Percentiles rank a stretch among this genome's conserved stretches.
Conservation (phyloP, 345 rosid species). For the Geranium rotundifolium region DNA sequence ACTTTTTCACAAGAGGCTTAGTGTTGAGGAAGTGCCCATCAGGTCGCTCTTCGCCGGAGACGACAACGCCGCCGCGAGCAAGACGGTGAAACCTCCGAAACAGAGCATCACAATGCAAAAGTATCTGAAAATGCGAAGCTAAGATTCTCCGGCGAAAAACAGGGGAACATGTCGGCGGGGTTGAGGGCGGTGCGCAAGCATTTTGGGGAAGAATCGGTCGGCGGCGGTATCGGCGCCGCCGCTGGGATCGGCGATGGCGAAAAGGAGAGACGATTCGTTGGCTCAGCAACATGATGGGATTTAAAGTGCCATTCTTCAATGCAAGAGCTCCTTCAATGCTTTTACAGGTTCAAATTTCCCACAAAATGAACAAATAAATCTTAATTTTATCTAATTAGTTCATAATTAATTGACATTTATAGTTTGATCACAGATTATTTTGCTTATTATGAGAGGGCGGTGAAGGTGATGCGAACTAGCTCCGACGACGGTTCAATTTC, state of each 20-base stretch:
- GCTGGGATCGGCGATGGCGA: constrained; percentile 21
- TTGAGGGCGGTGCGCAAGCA: constrained; percentile 70
- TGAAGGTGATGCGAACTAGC: too few species aligned
- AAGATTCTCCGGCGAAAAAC: constrained; percentile 48
- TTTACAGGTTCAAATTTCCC: constrained; percentile 42
- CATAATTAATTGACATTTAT: too few species aligned
- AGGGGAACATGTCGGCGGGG: constrained; percentile 52
- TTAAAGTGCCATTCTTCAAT: constrained; percentile 88
- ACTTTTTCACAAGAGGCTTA: constrained; percentile 51
- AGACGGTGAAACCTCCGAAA: constrained; percentile 19
- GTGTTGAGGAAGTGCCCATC: constrained; percentile 65
- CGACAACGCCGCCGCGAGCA: constrained; percentile 27
- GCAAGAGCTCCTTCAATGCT: constrained; percentile 88
- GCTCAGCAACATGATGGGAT: constrained; percentile 87
- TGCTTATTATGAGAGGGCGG: too few species aligned
- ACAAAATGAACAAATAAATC: too few species aligned
- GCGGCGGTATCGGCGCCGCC: constrained; percentile 43
- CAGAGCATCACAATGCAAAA: constrained; percentile 56
- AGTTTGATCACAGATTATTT: too few species aligned
- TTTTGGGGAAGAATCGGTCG: constrained; percentile 83
- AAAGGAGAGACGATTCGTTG: constrained; percentile 84
- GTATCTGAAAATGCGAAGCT: constrained; percentile 75
- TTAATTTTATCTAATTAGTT: too few species aligned
- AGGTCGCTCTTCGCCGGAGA: constrained; percentile 66
- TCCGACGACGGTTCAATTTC: too few species aligned